Percentiles rank a stretch among this genome's conserved stretches.
phyloP scores from a whole-genome alignment of 1,284 basidiomycete genomes.

The Dichomitus squalens region DNA sequence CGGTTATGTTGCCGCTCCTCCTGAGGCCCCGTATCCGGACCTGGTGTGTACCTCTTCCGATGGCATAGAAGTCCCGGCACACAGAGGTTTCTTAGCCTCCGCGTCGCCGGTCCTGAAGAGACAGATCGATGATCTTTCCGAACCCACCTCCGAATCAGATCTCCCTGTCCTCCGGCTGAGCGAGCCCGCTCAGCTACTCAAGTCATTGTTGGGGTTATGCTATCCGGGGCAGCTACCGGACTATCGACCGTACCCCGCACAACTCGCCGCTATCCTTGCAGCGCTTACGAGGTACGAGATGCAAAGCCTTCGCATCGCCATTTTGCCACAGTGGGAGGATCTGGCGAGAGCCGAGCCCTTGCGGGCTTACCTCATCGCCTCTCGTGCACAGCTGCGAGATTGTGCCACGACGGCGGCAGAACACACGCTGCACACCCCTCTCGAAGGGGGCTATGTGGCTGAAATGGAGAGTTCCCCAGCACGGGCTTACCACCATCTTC shows the following conservation, averaged over 20 bases:
- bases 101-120: neutral
- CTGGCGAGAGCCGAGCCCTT: neutral
- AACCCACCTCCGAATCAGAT: neutral
- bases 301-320: neutral
- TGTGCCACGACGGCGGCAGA: neutral
- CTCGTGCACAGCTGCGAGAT: neutral
- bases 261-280: neutral
- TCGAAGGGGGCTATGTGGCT: neutral
- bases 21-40: neutral
- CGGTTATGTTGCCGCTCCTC: neutral
- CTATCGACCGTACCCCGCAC: neutral
- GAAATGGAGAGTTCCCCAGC: neutral
- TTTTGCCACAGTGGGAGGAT: neutral
- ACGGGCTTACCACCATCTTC: neutral
- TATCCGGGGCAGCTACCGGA: neutral
- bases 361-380: neutral
- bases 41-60: neutral
- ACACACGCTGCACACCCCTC: neutral
- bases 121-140: neutral
- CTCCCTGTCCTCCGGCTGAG: neutral
- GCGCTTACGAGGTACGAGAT: neutral
- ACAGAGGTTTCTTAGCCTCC: neutral
- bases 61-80: neutral
- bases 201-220: neutral
- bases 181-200: neutral